Conservation (phyloP, 495 filamentous ascomycete species). For the Neurospora sp. region DNA sequence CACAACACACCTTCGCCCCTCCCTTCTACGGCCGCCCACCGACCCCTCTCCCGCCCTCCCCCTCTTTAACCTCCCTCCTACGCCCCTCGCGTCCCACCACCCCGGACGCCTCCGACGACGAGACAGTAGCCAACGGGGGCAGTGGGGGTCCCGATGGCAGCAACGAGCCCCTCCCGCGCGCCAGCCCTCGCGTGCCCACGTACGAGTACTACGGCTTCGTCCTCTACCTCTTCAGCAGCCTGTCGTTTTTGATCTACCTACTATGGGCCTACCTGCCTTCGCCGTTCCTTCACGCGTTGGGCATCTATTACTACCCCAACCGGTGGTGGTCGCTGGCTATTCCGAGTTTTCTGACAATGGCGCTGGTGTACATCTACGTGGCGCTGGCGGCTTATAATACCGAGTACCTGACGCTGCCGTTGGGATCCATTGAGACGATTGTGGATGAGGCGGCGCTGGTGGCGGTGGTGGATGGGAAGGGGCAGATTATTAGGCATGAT, state of each 20-base stretch:
- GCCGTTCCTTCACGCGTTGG: constrained; percentile 82
- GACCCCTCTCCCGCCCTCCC: constrained; percentile 84
- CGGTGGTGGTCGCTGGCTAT: constrained; percentile 95
- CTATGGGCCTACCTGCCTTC: constrained; percentile 92
- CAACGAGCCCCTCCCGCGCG: constrained; percentile 64
- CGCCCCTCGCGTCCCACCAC: constrained; percentile 85
- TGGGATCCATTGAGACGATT: constrained; percentile 76
- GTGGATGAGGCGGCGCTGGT: constrained; percentile 85
- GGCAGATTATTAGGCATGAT: constrained; percentile 34
- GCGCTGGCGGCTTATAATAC: constrained; percentile 89
- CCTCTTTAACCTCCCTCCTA: constrained; percentile 89
- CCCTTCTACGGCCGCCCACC: constrained; percentile 85
- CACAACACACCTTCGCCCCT: constrained; percentile 61
- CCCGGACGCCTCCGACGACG: constrained; percentile 81
- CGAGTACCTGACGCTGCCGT: constrained; percentile 70
- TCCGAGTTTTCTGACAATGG: constrained; percentile 81
- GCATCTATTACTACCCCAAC: constrained; percentile 94
- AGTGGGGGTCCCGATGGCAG: background rate
- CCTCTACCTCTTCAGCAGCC: constrained; percentile 73
- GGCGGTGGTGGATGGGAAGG: constrained; percentile 67
- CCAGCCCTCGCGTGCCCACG: constrained; percentile 85
- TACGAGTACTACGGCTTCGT: constrained; percentile 99
- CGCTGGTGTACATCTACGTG: constrained; percentile 84
- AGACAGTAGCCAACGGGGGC: constrained; percentile 48
- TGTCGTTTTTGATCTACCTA: constrained; percentile 80